A percentile compares a stretch with the other conserved stretches of the same genome.
These are phyloP conservation scores for Paecilomyces fulvus DNA, from an alignment of 2,329 filamentous ascomycete species.

Conservation along the genomic window DNA sequence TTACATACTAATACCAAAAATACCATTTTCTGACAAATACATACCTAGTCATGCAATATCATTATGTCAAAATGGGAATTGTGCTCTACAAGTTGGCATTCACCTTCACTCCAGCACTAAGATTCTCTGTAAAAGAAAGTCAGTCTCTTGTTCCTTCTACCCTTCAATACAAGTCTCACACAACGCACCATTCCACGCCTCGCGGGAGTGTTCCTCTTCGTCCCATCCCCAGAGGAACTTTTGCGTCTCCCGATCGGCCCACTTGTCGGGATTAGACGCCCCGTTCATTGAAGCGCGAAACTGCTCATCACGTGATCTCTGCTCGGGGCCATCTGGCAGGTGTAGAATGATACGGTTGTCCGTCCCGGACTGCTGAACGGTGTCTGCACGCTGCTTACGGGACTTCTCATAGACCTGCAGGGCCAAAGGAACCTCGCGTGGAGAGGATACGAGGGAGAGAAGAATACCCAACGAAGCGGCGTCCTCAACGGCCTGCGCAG, in stretches of 20 bases:
- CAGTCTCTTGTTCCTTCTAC: neutral
- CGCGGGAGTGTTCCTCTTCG: conserved; percentile 23
- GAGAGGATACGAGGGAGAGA: conserved; percentile 23
- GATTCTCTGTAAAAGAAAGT: neutral
- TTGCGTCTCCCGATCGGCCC: conserved; percentile 58
- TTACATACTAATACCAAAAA: too few relatives aligned
- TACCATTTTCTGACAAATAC: too few relatives aligned
- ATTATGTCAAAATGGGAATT: neutral
- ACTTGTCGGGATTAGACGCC: conserved; percentile 49
- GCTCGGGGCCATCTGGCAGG: conserved; percentile 30
- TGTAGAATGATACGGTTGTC: conserved; percentile 30
- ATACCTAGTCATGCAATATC: conserved; percentile 3
- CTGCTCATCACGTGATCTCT: conserved; percentile 34
- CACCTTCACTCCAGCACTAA: neutral
- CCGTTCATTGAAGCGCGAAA: conserved; percentile 18
- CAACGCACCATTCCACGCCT: conserved; percentile 22
- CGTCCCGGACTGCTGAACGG: conserved; percentile 28
- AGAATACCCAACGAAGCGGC: conserved; percentile 27
- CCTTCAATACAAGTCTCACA: neutral
- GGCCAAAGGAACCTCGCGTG: conserved; percentile 24
- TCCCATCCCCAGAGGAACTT: conserved; percentile 34
- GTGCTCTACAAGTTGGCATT: neutral
- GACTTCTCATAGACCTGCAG: conserved; percentile 29
- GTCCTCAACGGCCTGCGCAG: conserved; percentile 40
- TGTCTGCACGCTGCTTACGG: conserved; percentile 31